Evolutionary conservation across 2,329 filamentous ascomycete species (phyloP), one percentile per base, ranked within the genome.

Genomic region (Neonectria faginata): DNA sequence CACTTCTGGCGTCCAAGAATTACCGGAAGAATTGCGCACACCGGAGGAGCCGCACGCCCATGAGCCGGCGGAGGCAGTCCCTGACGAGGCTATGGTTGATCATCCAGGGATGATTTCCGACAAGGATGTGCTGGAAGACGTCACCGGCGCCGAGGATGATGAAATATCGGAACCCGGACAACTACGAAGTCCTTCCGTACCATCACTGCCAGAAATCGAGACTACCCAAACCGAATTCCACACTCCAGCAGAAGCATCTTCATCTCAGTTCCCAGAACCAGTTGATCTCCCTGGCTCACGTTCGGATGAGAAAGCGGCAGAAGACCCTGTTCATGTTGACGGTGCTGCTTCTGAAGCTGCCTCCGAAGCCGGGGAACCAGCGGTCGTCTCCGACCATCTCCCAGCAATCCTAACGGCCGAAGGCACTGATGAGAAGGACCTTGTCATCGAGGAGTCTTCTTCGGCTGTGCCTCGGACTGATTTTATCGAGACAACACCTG

Each of bases 191-290:
- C 27, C 45, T 18, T 22, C 57, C n/a, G 53, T 68, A 41, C 54
- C 57, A 53, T 25, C 50, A 20, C 55, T 57, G 20, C 57, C 57
- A 20, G 42, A 57, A 45, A 42, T 57, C n/a, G 50, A 59, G 39
- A 18, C 41, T 25, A 45, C 18, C 27, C n/a, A 56, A 5, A 36
- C 54, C 25, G 57, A 47, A 22, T 61, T 55, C 36, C 51, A 60
- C 20, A 48, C 57, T 27, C 57, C 22, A 22, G 57, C 69, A 20
- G 57, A 57, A 36, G 31, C 39, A 7, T 50, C 39, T 14, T 16
- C 47, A 18, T 36, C 27, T 27, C 53, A 66, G 10, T 27, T 41
- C 33, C n/a, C n/a, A 16, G 64, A 64, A 33, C 52, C 22, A n/a
- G 5, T 29, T n/a, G 27, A 45, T 2, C n/a, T 11, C 11, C 42